Evolutionary conservation across 306 rosid genomes (phyloP).

Genomic region (Inga leiocalycina): DNA sequence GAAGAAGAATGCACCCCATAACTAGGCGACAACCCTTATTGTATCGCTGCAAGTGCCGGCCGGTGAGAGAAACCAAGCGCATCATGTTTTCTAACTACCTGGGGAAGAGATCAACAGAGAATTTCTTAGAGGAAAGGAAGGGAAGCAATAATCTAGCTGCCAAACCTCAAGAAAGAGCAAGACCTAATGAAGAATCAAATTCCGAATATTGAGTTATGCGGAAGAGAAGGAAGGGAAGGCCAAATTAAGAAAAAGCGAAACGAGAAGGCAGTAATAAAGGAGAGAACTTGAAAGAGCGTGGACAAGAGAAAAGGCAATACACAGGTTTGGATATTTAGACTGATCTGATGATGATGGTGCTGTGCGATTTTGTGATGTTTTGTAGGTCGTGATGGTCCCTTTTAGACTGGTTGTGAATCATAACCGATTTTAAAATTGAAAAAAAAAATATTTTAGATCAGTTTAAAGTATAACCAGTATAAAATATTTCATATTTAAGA

Average conservation of each 20-base stretch:
- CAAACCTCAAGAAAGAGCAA: slow-evolving; percentile 40
- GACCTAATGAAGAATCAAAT: slow-evolving; percentile 42
- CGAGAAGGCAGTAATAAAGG: neutral
- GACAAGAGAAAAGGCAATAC: neutral
- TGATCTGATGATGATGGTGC: neutral
- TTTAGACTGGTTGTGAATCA: no score
- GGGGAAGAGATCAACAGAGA: slow-evolving; percentile 33
- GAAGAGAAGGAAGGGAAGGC: neutral
- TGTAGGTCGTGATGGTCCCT: no score
- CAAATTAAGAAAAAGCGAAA: neutral
- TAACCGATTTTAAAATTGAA: no score
- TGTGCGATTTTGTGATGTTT: neutral
- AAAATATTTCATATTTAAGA: no score
- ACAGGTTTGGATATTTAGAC: neutral
- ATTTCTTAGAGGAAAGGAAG: slow-evolving; percentile 26
- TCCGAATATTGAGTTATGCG: no score
- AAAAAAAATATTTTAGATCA: no score
- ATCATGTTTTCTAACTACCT: slow-evolving; percentile 37
- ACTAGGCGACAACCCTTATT: slow-evolving; percentile 60
- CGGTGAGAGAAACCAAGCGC: slow-evolving; percentile 56
- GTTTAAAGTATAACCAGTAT: no score
- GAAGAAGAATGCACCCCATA: slow-evolving; percentile 50
- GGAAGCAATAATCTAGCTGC: slow-evolving; percentile 28
- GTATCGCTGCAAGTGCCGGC: slow-evolving; percentile 66
- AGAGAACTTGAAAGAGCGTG: neutral